Conservation (phyloP, 495 filamentous ascomycete species). For the Xylaria bambusicola region DNA sequence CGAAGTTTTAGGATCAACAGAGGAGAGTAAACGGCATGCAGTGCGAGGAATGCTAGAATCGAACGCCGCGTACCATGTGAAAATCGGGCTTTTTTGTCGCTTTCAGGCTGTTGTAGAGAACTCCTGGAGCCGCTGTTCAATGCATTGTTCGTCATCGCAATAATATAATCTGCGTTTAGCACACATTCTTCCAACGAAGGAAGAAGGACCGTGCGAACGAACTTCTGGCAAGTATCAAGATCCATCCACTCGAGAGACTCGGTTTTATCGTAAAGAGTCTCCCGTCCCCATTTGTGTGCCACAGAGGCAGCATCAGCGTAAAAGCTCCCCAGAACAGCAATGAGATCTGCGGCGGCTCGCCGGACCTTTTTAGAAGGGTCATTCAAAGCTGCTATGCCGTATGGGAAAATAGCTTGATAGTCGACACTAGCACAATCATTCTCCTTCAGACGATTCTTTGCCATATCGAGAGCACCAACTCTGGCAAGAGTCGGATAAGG, state of each 20-base stretch:
- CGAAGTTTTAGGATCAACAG: slow-evolving; percentile 65
- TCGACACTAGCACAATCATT: slow-evolving; percentile 56
- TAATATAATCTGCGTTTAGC: slow-evolving; percentile 67
- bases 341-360: slow-evolving; percentile 67
- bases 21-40: slow-evolving; percentile 68
- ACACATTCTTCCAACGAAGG: slow-evolving; percentile 80
- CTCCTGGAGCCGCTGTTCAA: slow-evolving; percentile 50
- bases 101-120: slow-evolving; percentile 35
- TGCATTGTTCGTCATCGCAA: slow-evolving; percentile 56
- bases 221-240: slow-evolving; percentile 52
- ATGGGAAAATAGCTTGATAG: slow-evolving; percentile 76
- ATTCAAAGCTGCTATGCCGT: slow-evolving; percentile 68
- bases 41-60: slow-evolving; percentile 73
- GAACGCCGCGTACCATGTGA: slow-evolving; percentile 65
- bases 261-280: slow-evolving; percentile 52
- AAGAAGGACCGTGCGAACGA: slow-evolving; percentile 65
- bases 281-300: slow-evolving; percentile 36
- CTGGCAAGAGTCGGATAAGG: slow-evolving; percentile 66
- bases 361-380: slow-evolving; percentile 75
- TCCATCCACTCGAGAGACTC: slow-evolving; percentile 61
- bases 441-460: slow-evolving; percentile 55
- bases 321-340: slow-evolving; percentile 45
- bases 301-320: slow-evolving; percentile 30
- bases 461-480: slow-evolving; percentile 64
- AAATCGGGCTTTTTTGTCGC: slow-evolving; percentile 52